Base-by-base conservation (phyloP, 345 rosid species). In the Eucalyptus sp. region DNA sequence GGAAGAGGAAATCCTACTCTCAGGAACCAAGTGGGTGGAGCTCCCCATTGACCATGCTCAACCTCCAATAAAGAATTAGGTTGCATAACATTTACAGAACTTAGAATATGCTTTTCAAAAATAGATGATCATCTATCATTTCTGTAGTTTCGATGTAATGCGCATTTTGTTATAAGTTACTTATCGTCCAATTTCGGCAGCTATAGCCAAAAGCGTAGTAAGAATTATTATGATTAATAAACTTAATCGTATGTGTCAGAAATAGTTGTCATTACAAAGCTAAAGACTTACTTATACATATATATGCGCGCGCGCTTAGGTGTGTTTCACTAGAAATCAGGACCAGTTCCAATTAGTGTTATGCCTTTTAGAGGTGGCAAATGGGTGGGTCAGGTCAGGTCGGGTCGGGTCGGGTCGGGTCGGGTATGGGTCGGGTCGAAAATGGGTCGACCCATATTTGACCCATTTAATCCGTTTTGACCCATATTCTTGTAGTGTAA, bases 251-350 rank as follows among this genome's bases (percentile, higher is more conserved):
- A 1, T 12, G 31, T 25, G 66, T 60, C 27, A 5, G 15, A 25
- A 27, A 60, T 60, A 60, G 66, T 25, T 12, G n/a, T 60, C 13
- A 27, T 60, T 25, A 27, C 13, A 25, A 25, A 60, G 5, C 13
- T 60, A 60, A 25, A 60, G n/a, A 60, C 8, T 56, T 54, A 0
- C 60, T 54, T 56, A 56, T 56, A 54, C 8, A 22, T 20, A 3
- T 8, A 0, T 8, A 4, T 2, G 37, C 37, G 27, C 0, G 2
- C 0, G 3, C 2, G 15, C 29, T 5, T 60, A 15, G 15, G 8
- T 5, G 31, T 25, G n/a, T 60, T 60, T 27, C 16, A 25, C n/a
- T 25, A 27, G 66, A 60, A 60, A 25, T 60, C 2, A 7, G 1
- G 8, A 60, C n/a, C 2, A 12, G 4, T 60, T 29, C 31, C 66